Percentiles rank a stretch among this genome's conserved stretches.
These are phyloP conservation scores for Sextonia rubra DNA, from an alignment of 164 flowering plant species.

Conservation along the genomic window DNA sequence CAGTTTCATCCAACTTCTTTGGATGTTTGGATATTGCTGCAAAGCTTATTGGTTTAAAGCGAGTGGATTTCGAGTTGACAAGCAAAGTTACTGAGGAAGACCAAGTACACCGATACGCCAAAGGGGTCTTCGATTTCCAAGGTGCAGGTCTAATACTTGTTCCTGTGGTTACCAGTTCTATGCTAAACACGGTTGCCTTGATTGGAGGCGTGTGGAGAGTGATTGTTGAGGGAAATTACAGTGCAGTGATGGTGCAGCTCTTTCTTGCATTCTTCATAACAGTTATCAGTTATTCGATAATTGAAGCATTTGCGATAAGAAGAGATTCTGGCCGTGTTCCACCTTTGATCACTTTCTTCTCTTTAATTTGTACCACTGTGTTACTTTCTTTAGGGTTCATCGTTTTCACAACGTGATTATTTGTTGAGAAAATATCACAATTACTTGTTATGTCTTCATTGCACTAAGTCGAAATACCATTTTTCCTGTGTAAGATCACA, in stretches of 20 bases:
- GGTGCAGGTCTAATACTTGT: conserved; percentile 20
- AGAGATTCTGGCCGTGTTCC: conserved; percentile 14
- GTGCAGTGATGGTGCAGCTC: conserved; percentile 23
- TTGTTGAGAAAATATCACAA: background rate
- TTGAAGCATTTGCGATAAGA: conserved; percentile 24
- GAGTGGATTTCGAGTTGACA: conserved; percentile 28
- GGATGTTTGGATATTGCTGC: conserved; percentile 15
- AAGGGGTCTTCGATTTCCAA: conserved; percentile 29
- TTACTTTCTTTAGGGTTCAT: conserved; percentile 8
- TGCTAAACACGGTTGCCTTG: conserved; percentile 16
- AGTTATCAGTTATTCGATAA: conserved; percentile 15
- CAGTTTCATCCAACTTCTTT: conserved; percentile 15
- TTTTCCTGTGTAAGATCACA: background rate
- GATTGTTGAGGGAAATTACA: conserved; percentile 4
- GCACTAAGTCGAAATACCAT: too few relatives aligned
- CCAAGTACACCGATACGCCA: conserved; percentile 16
- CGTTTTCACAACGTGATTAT: background rate
- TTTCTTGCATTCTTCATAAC: conserved; percentile 16
- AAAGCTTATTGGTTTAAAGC: conserved; percentile 15
- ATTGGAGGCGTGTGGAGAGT: conserved; percentile 14
- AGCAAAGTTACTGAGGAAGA: conserved; percentile 27
- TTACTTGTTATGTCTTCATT: too few relatives aligned
- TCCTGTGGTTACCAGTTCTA: conserved; percentile 18
- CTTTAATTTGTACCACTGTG: conserved; percentile 2
- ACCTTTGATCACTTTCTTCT: background rate